Evolutionary conservation across 371 early-diverging fungal species (phyloP), one percentile per base, ranked within the genome.

Genomic region (Actinomucor elegans): DNA sequence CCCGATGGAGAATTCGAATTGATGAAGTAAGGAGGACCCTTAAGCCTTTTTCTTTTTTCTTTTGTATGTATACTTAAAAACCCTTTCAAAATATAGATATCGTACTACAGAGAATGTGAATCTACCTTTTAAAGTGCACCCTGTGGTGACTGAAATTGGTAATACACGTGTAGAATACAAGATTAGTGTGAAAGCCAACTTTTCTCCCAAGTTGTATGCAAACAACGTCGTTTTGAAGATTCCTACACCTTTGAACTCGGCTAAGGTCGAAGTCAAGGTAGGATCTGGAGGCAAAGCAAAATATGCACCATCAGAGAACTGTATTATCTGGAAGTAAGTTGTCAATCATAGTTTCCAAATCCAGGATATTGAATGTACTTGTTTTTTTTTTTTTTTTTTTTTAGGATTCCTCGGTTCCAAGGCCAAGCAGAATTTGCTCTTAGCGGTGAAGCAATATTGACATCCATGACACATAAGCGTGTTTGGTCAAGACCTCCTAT

Each of bases 1-100:
- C 99, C 99, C 9, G 99, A 98, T 79, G 99, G 94, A 62, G 94
- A 94, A 67, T 94, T 93, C 72, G 94, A 93, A 67, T 77, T 94
- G 46, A 94, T 94, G 94, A 79, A 83, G 81, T 87, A 78, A 45
- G 57, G 21, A 29, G 7, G 2, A 18, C 34, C 12, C 21, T 18
- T 18, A 29, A 2, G 17, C 10, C 32, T 20, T 15, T 14, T n/a
- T n/a, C 2, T 12, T 20, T 18, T n/a, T n/a, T n/a, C n/a, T n/a
- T n/a, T n/a, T n/a, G n/a, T n/a, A n/a, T 45, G 17, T 31, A 45
- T 29, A 15, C 10, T 10, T 17, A 12, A 44, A 9, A 4, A 9
- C 18, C 12, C 15, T 43, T 28, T 21, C 21, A 14, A n/a, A n/a
- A n/a, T 24, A 7, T 62, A 90, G 87, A 60, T 94, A 92, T 58